These are phyloP conservation scores for Cladorrhinum sp. DNA, from an alignment of 2,329 filamentous ascomycete species.

Conservation along the genomic window DNA sequence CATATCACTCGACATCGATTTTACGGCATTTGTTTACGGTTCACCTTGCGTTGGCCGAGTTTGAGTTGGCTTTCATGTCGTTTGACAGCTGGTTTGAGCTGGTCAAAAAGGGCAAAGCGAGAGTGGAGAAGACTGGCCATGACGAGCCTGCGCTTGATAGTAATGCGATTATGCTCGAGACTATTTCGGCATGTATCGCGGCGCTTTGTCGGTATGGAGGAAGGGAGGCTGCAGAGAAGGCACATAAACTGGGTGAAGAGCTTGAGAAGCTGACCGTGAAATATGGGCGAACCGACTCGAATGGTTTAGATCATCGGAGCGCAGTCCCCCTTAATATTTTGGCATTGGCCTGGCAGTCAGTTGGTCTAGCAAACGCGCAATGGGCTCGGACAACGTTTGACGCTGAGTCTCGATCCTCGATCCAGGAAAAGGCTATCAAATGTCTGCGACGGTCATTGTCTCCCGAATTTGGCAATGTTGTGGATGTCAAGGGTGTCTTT, in stretches of 20 bases:
- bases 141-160: slow-evolving; percentile 70
- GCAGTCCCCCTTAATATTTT: slow-evolving; percentile 58
- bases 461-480: slow-evolving; percentile 60
- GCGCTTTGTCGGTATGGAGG: slow-evolving; percentile 81
- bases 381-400: slow-evolving; percentile 84
- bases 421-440: slow-evolving; percentile 74
- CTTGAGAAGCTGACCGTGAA: slow-evolving; percentile 75
- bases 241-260: slow-evolving; percentile 64
- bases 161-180: slow-evolving; percentile 72
- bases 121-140: slow-evolving; percentile 75
- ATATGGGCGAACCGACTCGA: slow-evolving; percentile 37
- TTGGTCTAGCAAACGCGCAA: slow-evolving; percentile 81
- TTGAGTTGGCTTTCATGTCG: slow-evolving; percentile 85
- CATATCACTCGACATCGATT: slow-evolving; percentile 90
- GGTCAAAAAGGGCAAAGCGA: slow-evolving; percentile 77
- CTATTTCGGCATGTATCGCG: slow-evolving; percentile 74
- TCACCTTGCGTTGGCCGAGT: slow-evolving; percentile 84
- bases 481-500: slow-evolving; percentile 75
- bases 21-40: slow-evolving; percentile 83
- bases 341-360: slow-evolving; percentile 74
- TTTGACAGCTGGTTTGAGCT: slow-evolving; percentile 92
- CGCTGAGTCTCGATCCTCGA: slow-evolving; percentile 64
- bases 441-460: slow-evolving; percentile 71
- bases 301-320: slow-evolving; percentile 23
- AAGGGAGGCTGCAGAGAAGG: slow-evolving; percentile 72